Evolutionary conservation across 371 early-diverging fungal species (phyloP).

Genomic region (Smittium mucronatum): DNA sequence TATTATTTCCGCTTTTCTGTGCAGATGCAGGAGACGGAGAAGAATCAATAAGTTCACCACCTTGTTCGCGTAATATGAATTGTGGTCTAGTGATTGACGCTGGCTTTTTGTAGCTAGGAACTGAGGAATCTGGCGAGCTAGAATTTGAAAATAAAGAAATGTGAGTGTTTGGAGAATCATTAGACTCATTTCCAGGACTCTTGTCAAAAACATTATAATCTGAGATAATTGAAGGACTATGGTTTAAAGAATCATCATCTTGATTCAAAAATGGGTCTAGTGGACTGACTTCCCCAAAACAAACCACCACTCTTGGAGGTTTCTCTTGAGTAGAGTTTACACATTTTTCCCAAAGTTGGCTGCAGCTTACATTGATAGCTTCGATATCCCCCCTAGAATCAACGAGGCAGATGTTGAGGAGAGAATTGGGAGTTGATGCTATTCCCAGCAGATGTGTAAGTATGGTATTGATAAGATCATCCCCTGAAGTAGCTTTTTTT

Average conservation of each 20-base stretch:
- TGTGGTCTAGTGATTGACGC: no score
- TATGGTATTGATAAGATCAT: background rate
- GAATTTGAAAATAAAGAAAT: no score
- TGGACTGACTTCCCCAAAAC: background rate
- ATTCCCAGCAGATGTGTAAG: background rate
- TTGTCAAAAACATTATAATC: background rate
- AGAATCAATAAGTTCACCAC: background rate
- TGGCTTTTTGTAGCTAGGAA: no score
- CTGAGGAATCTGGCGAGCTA: no score
- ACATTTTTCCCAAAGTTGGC: slow-evolving; percentile 2
- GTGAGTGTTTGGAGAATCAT: no score
- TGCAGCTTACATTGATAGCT: background rate
- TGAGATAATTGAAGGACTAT: background rate
- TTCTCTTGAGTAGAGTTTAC: background rate
- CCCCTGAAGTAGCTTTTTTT: background rate
- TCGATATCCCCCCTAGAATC: background rate
- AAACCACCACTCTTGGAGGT: background rate
- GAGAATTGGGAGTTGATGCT: background rate
- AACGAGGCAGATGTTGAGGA: background rate
- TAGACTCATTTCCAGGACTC: background rate
- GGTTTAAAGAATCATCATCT: background rate
- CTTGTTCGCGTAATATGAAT: background rate
- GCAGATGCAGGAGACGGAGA: background rate
- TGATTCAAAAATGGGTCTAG: background rate
- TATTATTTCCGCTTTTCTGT: no score